A percentile compares a stretch with the other conserved stretches of the same genome.
phyloP scores from a whole-genome alignment of 2,329 filamentous ascomycete species.

The Chrysosporium keratinophilum region DNA sequence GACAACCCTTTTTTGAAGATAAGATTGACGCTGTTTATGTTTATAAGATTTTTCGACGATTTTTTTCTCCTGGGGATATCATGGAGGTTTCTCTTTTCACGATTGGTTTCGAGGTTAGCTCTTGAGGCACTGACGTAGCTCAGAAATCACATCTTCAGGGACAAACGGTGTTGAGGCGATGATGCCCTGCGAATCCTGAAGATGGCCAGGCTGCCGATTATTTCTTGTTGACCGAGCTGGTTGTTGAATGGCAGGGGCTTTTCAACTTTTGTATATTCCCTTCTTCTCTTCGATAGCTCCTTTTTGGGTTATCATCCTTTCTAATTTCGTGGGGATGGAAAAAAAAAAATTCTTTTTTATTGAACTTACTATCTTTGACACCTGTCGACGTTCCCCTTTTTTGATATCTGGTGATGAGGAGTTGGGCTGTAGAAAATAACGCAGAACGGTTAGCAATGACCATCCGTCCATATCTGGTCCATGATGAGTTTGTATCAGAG shows the following conservation, averaged over 20 bases:
- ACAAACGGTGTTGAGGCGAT: not conserved
- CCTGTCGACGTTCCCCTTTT: not conserved
- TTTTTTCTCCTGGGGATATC: not conserved
- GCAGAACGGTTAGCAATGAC: not conserved
- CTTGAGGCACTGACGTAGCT: not conserved
- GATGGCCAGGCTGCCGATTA: not conserved
- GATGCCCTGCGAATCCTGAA: not conserved
- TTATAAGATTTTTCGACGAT: constrained; percentile 10
- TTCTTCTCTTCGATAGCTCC: not conserved
- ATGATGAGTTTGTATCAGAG: not conserved
- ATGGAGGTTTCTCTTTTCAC: not conserved
- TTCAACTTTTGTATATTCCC: not conserved
- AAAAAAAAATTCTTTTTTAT: not conserved
- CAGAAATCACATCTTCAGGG: not conserved
- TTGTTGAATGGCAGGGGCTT: constrained; percentile 5
- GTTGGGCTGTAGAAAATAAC: not conserved
- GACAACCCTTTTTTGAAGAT: constrained; percentile 1
- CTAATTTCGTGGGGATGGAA: not conserved
- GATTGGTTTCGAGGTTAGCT: constrained; percentile 3
- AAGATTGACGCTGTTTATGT: constrained; percentile 8
- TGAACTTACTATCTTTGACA: not conserved
- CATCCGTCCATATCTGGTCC: not conserved
- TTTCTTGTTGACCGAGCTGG: constrained; percentile 11
- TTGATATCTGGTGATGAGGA: not conserved
- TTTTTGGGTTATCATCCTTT: not conserved